Conservation (phyloP, 2,329 filamentous ascomycete species). For the Harringtonia aguacate region DNA sequence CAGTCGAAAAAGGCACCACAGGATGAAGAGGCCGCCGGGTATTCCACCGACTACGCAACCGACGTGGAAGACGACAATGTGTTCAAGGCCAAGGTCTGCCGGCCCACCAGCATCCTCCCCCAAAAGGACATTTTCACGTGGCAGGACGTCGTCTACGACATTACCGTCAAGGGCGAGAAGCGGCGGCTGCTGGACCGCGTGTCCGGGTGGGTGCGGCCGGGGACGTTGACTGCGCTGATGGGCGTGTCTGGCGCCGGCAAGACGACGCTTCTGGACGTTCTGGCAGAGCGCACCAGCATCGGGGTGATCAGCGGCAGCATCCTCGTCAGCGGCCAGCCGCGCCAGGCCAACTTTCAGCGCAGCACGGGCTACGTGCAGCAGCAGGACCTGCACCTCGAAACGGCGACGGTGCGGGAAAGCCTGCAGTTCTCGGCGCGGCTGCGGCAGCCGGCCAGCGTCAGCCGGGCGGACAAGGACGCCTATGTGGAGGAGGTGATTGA, state of each 20-base stretch:
- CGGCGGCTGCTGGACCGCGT: slow-evolving; percentile 77
- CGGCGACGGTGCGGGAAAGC: slow-evolving; percentile 78
- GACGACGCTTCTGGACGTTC: slow-evolving; percentile 76
- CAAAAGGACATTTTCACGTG: slow-evolving; percentile 79
- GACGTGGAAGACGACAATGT: too few relatives aligned
- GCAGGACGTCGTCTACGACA: slow-evolving; percentile 67
- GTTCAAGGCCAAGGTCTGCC: too few relatives aligned
- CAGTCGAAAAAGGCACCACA: too few relatives aligned
- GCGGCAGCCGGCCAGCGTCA: slow-evolving; percentile 65
- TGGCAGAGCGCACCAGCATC: slow-evolving; percentile 80
- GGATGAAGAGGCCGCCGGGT: not conserved
- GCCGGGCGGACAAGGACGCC: slow-evolving; percentile 66
- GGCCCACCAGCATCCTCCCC: slow-evolving; percentile 29
- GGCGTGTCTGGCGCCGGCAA: slow-evolving; percentile 86
- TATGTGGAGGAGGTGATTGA: slow-evolving; percentile 93
- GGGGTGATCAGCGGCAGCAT: slow-evolving; percentile 83
- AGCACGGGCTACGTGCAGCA: slow-evolving; percentile 90
- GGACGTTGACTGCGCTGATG: slow-evolving; percentile 86
- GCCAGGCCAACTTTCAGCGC: slow-evolving; percentile 76
- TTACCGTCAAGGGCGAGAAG: slow-evolving; percentile 66
- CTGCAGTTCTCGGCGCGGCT: slow-evolving; percentile 77
- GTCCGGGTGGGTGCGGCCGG: slow-evolving; percentile 88
- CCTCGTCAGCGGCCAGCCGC: slow-evolving; percentile 52
- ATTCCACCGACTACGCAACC: too few relatives aligned
- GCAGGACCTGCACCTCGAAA: slow-evolving; percentile 79